These are phyloP conservation scores for Ceriops tagal DNA, from an alignment of 345 rosid genomes.

Conservation along the genomic window DNA sequence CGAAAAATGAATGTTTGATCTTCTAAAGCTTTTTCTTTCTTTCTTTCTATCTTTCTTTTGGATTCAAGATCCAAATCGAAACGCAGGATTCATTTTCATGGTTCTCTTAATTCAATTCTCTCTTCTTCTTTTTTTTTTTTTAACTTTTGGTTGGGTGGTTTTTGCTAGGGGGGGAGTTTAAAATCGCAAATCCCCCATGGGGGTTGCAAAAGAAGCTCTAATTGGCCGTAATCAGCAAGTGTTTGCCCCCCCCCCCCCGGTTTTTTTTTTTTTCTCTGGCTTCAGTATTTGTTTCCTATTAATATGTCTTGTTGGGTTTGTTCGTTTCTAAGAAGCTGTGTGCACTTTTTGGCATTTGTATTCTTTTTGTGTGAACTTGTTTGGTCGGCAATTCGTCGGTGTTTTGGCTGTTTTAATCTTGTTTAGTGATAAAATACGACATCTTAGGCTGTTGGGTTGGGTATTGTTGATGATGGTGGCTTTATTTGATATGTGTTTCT, in stretches of 20 bases:
- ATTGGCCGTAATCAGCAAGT: too few species aligned
- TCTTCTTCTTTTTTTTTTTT: neutral
- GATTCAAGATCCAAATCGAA: neutral
- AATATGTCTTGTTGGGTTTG: neutral
- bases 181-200: conserved; percentile 24
- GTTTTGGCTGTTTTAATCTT: too few species aligned
- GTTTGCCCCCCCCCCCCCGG: too few species aligned
- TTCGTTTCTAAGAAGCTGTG: too few species aligned
- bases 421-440: too few species aligned
- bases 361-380: too few species aligned
- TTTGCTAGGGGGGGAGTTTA: conserved; percentile 9
- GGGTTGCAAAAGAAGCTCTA: conserved; percentile 31
- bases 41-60: too few species aligned
- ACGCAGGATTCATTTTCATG: neutral
- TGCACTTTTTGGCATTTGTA: too few species aligned
- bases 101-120: neutral
- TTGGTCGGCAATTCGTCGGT: too few species aligned
- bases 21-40: neutral
- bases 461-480: too few species aligned
- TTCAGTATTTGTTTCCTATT: neutral
- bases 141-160: neutral
- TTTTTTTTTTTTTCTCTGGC: neutral
- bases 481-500: too few species aligned
- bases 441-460: too few species aligned
- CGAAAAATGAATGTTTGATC: conserved; percentile 3